phyloP scores from a whole-genome alignment of 352 stramenopile genomes.

The Phytophthora tubulina region DNA sequence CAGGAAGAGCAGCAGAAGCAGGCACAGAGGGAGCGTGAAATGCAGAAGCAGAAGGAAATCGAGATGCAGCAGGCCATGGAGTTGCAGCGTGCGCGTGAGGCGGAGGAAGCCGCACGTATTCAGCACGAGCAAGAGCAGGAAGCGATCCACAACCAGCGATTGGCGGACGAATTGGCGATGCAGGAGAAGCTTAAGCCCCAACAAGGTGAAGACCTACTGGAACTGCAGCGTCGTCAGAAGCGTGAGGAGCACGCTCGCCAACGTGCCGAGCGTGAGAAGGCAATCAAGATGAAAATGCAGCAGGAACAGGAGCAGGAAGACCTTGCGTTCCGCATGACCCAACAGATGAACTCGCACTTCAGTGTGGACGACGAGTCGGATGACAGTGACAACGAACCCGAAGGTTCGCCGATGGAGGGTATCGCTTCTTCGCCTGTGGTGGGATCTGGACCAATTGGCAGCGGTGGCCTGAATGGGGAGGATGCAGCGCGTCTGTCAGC shows the following conservation, averaged over 20 bases:
- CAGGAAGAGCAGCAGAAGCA: slow-evolving; percentile 45
- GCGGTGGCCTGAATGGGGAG: slow-evolving; percentile 14
- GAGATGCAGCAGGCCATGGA: slow-evolving; percentile 34
- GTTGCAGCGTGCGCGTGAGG: slow-evolving; percentile 37
- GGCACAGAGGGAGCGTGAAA: slow-evolving; percentile 32
- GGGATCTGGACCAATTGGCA: slow-evolving; percentile 23
- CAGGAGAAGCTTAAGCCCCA: slow-evolving; percentile 43
- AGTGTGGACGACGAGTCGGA: slow-evolving; percentile 50
- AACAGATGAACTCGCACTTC: slow-evolving; percentile 49
- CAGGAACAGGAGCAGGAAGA: slow-evolving; percentile 52
- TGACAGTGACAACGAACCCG: slow-evolving; percentile 41
- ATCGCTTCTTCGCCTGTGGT: slow-evolving; percentile 14
- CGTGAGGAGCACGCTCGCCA: slow-evolving; percentile 75
- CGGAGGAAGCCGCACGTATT: slow-evolving; percentile 34
- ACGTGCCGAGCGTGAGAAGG: slow-evolving; percentile 55
- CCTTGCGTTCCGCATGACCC: slow-evolving; percentile 50
- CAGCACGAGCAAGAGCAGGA: slow-evolving; percentile 42
- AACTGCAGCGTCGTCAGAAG: slow-evolving; percentile 75
- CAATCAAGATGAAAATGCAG: slow-evolving; percentile 43
- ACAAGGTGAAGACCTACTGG: slow-evolving; percentile 56
- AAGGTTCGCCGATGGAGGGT: slow-evolving; percentile 26
- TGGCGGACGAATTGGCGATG: slow-evolving; percentile 44
- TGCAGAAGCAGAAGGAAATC: slow-evolving; percentile 28
- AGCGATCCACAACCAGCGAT: slow-evolving; percentile 34
- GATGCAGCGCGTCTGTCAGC: slow-evolving; percentile 4